Base-by-base conservation (phyloP, 2,329 filamentous ascomycete genomes). In the Plectosphaerella sp. region DNA sequence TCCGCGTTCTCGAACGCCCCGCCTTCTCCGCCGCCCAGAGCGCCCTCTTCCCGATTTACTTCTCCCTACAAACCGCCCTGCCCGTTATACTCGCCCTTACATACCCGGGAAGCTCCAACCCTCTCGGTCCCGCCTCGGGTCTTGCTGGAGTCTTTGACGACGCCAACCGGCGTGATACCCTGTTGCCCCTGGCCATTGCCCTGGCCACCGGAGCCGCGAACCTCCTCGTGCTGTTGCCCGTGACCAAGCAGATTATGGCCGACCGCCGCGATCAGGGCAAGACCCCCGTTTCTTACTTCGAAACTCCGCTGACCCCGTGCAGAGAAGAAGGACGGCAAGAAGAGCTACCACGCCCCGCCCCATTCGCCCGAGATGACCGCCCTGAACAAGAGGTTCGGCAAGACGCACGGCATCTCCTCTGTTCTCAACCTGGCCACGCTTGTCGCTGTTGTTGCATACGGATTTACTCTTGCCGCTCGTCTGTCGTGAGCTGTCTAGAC, bases 271-370 rank as follows among this genome's bases (percentile, higher is more conserved):
- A 86, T 47, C 93, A 96, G 76, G 88, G 89, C 90, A 72, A n/a
- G 47, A 49, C 12, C 16, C 8, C 22, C 37, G 10, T 41, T 41
- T 16, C 10, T 41, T 14, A 4, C 37, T 15, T 16, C 9, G 15
- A 41, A 41, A 14, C 37, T 14, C 16, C 16, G n/a, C 52, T 55
- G 24, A 56, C 48, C 41, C 37, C 45, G 10, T 51, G 43, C 55
- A 85, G 92, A 93, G 76, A 91, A 87, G 56, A 84, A 87, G 62
- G 93, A 97, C 66, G 91, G 91, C 51, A 97, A 96, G 79, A 89
- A 88, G 66, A 89, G 86, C 69, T 89, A 88, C 63, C 91, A 96
- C 58, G 74, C 82, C 49, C 80, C 85, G 1, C 89, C 91, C 39
- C 89, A 96, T 63, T 94, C 88, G 5, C 78, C 86, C 60, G 89